phyloP scores from a whole-genome alignment of 768 basidiomycete species.

The Tricholoma sp. region DNA sequence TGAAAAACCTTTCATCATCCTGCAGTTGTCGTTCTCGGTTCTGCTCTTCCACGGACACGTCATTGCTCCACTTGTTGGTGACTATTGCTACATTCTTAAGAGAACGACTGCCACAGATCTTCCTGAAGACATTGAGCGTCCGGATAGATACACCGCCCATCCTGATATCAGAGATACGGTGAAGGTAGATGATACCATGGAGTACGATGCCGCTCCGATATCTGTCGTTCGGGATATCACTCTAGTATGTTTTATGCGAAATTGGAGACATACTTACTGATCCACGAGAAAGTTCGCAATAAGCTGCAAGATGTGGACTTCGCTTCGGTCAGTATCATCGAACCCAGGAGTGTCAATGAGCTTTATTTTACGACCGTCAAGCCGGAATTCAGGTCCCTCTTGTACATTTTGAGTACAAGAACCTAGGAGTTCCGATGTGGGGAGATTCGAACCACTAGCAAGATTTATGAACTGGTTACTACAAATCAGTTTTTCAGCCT shows the following conservation, averaged over 20 bases:
- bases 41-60: slow-evolving; percentile 28
- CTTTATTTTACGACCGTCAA: slow-evolving; percentile 23
- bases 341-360: slow-evolving; percentile 39
- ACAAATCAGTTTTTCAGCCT: neutral
- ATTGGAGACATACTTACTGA: neutral
- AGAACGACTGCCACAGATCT: slow-evolving; percentile 35
- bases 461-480: neutral
- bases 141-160: slow-evolving; percentile 33
- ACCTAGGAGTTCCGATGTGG: neutral
- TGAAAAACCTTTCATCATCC: slow-evolving; percentile 29
- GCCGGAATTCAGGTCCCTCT: slow-evolving; percentile 15
- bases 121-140: slow-evolving; percentile 39
- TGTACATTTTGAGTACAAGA: slow-evolving; percentile 1
- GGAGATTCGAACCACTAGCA: neutral
- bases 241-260: neutral
- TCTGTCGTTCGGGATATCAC: slow-evolving; percentile 7
- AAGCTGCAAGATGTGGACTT: slow-evolving; percentile 26
- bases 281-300: slow-evolving; percentile 7
- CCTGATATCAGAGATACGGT: slow-evolving; percentile 30
- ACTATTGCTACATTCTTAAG: slow-evolving; percentile 41
- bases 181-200: slow-evolving; percentile 33
- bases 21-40: slow-evolving; percentile 8
- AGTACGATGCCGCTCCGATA: slow-evolving; percentile 20
- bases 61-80: slow-evolving; percentile 39
- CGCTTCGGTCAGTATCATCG: slow-evolving; percentile 29